These are phyloP conservation scores for Elongisporangium prolatum DNA, from an alignment of 352 stramenopile species.

Conservation along the genomic window DNA sequence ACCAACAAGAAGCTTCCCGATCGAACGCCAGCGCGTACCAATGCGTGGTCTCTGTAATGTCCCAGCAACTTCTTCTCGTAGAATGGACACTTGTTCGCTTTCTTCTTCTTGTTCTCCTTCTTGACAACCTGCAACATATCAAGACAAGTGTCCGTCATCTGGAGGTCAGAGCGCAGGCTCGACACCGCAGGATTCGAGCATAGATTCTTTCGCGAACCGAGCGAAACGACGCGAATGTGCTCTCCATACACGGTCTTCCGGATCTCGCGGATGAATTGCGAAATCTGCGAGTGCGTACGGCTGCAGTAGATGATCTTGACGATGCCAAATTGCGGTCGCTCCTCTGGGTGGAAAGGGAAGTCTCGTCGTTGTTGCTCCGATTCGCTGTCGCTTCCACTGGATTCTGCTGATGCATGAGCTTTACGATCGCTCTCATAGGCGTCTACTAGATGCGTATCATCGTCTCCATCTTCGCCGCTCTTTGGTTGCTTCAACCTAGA, in stretches of 20 bases:
- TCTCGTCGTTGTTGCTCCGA: slow-evolving; percentile 2
- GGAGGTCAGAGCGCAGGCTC: slow-evolving; percentile 61
- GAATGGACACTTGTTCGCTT: slow-evolving; percentile 70
- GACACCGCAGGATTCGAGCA: slow-evolving; percentile 75
- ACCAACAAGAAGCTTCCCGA: slow-evolving; percentile 1
- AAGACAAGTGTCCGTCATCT: slow-evolving; percentile 81
- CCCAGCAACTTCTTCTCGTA: slow-evolving; percentile 73
- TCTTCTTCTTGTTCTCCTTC: slow-evolving; percentile 40
- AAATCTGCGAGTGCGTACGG: slow-evolving; percentile 88
- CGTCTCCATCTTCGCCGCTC: slow-evolving; percentile 16
- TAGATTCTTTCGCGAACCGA: slow-evolving; percentile 83
- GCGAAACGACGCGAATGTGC: slow-evolving; percentile 68
- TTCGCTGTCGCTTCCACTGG: slow-evolving; percentile 41
- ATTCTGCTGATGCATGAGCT: slow-evolving; percentile 1
- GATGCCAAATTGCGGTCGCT: slow-evolving; percentile 31
- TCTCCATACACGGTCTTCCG: slow-evolving; percentile 71
- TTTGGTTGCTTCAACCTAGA: slow-evolving; percentile 1
- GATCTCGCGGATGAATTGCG: slow-evolving; percentile 86
- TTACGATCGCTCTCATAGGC: slow-evolving; percentile 70
- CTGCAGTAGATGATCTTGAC: slow-evolving; percentile 90
- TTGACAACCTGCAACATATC: slow-evolving; percentile 84
- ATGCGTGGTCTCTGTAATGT: slow-evolving; percentile 72
- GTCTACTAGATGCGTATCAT: slow-evolving; percentile 62
- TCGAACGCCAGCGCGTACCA: slow-evolving; percentile 32
- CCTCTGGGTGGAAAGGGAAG: slow-evolving; percentile 7